Evolutionary conservation across 1,284 basidiomycete species (phyloP).

Genomic region (Fomitopsis schrenkii): DNA sequence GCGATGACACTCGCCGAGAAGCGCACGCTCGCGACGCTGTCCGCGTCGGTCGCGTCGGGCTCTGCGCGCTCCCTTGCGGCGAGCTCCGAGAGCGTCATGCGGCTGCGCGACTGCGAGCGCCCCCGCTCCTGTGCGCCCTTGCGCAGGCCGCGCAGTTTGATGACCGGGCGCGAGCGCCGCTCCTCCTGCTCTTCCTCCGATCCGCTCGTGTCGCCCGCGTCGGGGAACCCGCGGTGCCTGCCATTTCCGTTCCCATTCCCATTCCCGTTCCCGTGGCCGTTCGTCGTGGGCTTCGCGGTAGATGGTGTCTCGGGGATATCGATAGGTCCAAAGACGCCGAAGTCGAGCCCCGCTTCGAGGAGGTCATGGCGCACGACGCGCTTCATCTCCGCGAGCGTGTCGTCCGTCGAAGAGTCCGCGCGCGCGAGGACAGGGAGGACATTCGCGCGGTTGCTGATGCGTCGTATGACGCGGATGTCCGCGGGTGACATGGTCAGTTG

Average conservation of each 20-base stretch:
- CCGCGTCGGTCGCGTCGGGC: slow-evolving; percentile 55
- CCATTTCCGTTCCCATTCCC: slow-evolving; percentile 28
- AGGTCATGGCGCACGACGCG: slow-evolving; percentile 62
- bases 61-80: slow-evolving; percentile 41
- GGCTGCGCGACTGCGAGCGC: slow-evolving; percentile 68
- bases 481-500: slow-evolving; percentile 62
- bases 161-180: slow-evolving; percentile 61
- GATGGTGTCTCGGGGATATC: slow-evolving; percentile 19
- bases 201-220: slow-evolving; percentile 20
- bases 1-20: slow-evolving; percentile 67
- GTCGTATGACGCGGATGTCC: slow-evolving; percentile 73
- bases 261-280: slow-evolving; percentile 23
- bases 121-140: slow-evolving; percentile 33
- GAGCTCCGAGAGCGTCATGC: slow-evolving; percentile 56
- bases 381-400: slow-evolving; percentile 62
- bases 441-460: slow-evolving; percentile 67
- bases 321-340: slow-evolving; percentile 65
- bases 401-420: slow-evolving; percentile 75
- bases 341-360: slow-evolving; percentile 57
- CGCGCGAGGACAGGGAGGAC: slow-evolving; percentile 75
- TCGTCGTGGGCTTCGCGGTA: slow-evolving; percentile 12
- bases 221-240: neutral
- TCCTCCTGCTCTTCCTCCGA: slow-evolving; percentile 42
- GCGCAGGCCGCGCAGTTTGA: slow-evolving; percentile 61
- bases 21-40: slow-evolving; percentile 68